Percentiles rank a stretch among this genome's conserved stretches.
phyloP scores from a whole-genome alignment of 1,284 basidiomycete genomes.

The Ceraceosorus guamensis region DNA sequence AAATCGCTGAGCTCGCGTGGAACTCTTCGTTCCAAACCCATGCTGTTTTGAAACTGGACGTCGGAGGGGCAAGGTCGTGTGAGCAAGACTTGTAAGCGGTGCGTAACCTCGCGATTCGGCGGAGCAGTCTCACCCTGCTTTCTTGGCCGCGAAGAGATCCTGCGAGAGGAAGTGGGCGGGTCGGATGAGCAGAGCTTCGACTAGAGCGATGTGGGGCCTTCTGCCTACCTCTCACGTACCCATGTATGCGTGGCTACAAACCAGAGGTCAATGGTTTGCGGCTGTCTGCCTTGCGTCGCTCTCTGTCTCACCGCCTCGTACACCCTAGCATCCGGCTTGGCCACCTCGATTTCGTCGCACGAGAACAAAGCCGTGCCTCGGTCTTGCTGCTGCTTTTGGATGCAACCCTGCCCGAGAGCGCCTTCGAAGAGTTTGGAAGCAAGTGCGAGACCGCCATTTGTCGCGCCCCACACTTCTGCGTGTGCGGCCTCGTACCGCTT shows the following conservation, averaged over 20 bases:
- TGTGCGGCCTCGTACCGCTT: conserved; percentile 1
- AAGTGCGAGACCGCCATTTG: conserved; percentile 31
- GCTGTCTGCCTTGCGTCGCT: neutral
- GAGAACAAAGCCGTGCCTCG: conserved; percentile 13
- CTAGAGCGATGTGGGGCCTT: neutral
- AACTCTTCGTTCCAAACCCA: conserved; percentile 41
- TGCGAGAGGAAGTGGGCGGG: neutral
- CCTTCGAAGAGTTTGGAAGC: conserved; percentile 19
- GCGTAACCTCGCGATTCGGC: no score
- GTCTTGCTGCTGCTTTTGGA: neutral
- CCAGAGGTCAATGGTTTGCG: conserved; percentile 14
- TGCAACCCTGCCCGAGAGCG: conserved; percentile 13
- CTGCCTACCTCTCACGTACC: conserved; percentile 4
- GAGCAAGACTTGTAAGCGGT: no score
- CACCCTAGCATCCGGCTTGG: conserved; percentile 33
- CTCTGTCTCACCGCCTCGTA: conserved; percentile 22
- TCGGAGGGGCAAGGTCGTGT: no score
- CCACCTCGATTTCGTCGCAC: conserved; percentile 34
- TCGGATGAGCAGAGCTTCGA: no score
- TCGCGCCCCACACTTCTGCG: conserved; percentile 36
- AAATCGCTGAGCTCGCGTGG: conserved; percentile 21
- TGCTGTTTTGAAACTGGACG: conserved; percentile 27
- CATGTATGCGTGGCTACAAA: conserved; percentile 41
- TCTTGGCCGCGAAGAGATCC: conserved; percentile 14
- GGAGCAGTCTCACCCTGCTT: conserved; percentile 7